Evolutionary conservation across 176 grass and related monocot species (phyloP).

Genomic region (Sorghum bicolor): Sorghum_bicolor_NCBIv3 NC_012870.2:73065501-73066000

Average conservation of each 20-base stretch:
- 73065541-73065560: not conserved
- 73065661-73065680: not conserved
- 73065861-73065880: not conserved
- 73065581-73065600: not conserved
- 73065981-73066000: constrained; percentile 84
- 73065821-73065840: not conserved
- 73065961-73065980: not conserved
- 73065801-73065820: not conserved
- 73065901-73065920: not conserved
- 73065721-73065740: not conserved
- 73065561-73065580: not conserved
- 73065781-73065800: not conserved
- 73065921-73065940: not conserved
- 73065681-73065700: not conserved
- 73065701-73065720: not conserved
- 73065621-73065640: not conserved
- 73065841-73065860: not conserved
- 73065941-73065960: not conserved
- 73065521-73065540: not conserved
- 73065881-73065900: not conserved
- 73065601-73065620: not conserved
- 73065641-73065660: not conserved
- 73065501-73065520: not conserved
- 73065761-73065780: not conserved
- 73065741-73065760: not conserved